Base-by-base conservation (phyloP, 257 asterid species). In the Plantago elongata region DNA sequence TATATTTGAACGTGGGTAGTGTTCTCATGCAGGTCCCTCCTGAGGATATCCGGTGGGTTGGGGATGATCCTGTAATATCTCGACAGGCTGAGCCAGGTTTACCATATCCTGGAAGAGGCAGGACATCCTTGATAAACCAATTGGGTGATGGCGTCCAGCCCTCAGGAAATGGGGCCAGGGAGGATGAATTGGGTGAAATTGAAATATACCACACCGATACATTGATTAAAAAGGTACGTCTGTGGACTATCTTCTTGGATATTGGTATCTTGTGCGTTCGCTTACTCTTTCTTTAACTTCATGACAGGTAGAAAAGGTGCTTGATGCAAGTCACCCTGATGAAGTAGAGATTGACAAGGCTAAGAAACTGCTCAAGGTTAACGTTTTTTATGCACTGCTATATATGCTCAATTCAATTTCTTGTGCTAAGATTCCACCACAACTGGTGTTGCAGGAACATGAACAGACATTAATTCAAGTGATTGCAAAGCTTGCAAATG, bases 31-130 rank as follows among this genome's bases (percentile, higher is more conserved):
- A 93, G 99, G 75, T 93, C 68, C 87, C 82, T 48, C 82, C 83
- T n/a, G 89, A 79, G 75, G 95, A 89, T 76, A 83, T 93, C 56
- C 81, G 87, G 63, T 93, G 99, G 99, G 72, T 87, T 66, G 97
- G 95, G 66, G 88, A 79, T 65, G 88, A 87, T 68, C 97, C 97
- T 14, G 91, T 79, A 51, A 62, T 79, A 71, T 72, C 88, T 68
- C 89, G 74, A 67, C 73, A 45, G 14, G 86, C 75, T 51, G 93
- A 76, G 62, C 69, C 65, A 34, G 79, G 72, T 73, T 79, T 62
- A 64, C 81, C 76, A 18, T 73, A 66, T 47, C 64, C 77, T 66
- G 85, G 74, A 69, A 84, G 88, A 70, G 86, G 78, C 68, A 80
- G 85, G 64, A 62, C 69, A 51, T 61, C 82, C 54, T 72, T 77